Percentiles rank a stretch among this genome's conserved stretches.
Evolutionary conservation across 805 yeast genomes (phyloP).

Genomic region (Brettanomyces bruxellensis): DNA sequence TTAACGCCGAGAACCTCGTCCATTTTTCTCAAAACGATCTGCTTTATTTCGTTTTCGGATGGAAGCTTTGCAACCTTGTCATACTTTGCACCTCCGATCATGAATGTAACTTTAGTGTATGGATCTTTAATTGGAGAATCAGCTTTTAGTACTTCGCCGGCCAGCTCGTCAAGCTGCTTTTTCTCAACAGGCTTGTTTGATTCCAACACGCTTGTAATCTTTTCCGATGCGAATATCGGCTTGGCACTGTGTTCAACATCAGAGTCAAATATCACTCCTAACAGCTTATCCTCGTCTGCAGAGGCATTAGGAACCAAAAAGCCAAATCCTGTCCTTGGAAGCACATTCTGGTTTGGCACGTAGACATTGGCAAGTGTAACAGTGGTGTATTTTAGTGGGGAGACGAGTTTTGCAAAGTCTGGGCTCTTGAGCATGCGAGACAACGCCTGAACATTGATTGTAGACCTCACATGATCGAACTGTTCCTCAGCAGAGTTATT

Average conservation of each 20-base stretch:
- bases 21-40: slow-evolving; percentile 16
- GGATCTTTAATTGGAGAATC: slow-evolving; percentile 17
- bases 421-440: slow-evolving; percentile 21
- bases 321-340: slow-evolving; percentile 66
- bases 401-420: slow-evolving; percentile 10
- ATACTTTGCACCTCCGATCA: slow-evolving; percentile 68
- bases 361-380: slow-evolving; percentile 65
- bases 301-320: slow-evolving; percentile 62
- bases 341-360: slow-evolving; percentile 34
- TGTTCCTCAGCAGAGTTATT: slow-evolving; percentile 6
- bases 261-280: slow-evolving; percentile 90
- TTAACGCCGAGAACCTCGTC: slow-evolving; percentile 10
- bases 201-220: slow-evolving; percentile 9
- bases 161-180: slow-evolving; percentile 3
- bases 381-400: slow-evolving; percentile 30
- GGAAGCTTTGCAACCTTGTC: slow-evolving; percentile 11
- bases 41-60: slow-evolving; percentile 13
- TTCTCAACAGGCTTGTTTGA: slow-evolving; percentile 4
- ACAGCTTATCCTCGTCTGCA: slow-evolving; percentile 39
- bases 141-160: slow-evolving; percentile 11
- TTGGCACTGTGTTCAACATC: slow-evolving; percentile 56
- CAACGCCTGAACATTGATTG: slow-evolving; percentile 39
- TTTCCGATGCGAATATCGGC: slow-evolving; percentile 14
- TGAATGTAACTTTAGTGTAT: slow-evolving; percentile 71
- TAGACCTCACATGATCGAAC: slow-evolving; percentile 53